Evolutionary conservation across 2,329 filamentous ascomycete species (phyloP).

Genomic region (Exophiala viscosa): DNA sequence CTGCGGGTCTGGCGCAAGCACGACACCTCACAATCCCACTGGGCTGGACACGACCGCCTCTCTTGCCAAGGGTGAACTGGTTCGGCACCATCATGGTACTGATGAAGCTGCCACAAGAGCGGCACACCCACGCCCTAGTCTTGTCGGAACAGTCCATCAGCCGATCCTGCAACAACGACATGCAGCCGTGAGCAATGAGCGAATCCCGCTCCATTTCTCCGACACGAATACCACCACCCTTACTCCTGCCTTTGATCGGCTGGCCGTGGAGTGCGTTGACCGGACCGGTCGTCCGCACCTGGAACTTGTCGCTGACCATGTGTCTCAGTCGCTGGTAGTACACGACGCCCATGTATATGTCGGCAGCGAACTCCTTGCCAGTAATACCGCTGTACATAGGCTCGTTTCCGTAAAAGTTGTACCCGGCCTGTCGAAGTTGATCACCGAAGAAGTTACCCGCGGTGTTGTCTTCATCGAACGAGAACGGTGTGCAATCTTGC

Average conservation of each 20-base stretch:
- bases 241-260: slow-evolving; percentile 93
- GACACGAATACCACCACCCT: slow-evolving; percentile 96
- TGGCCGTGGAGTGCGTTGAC: slow-evolving; percentile 88
- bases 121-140: slow-evolving; percentile 82
- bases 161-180: slow-evolving; percentile 90
- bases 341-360: slow-evolving; percentile 95
- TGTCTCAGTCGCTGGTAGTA: slow-evolving; percentile 97
- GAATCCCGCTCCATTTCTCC: slow-evolving; percentile 99
- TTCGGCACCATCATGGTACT: slow-evolving; percentile 64
- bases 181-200: slow-evolving; percentile 88
- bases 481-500: slow-evolving; percentile 93
- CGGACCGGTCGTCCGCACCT: slow-evolving; percentile 92
- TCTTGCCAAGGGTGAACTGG: slow-evolving; percentile 21
- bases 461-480: slow-evolving; percentile 87
- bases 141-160: slow-evolving; percentile 97
- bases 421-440: slow-evolving; percentile 89
- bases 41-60: slow-evolving; percentile 41
- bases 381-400: slow-evolving; percentile 98
- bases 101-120: slow-evolving; percentile 83
- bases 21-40: slow-evolving; percentile 70
- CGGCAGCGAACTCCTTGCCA: slow-evolving; percentile 84
- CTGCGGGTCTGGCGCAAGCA: slow-evolving; percentile 66
- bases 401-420: slow-evolving; percentile 98
- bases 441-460: slow-evolving; percentile 94
- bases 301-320: slow-evolving; percentile 99